A percentile compares a stretch with the other conserved stretches of the same genome.
These are phyloP conservation scores for Neobulgaria alba DNA, from an alignment of 2,329 filamentous ascomycete genomes.

Conservation along the genomic window DNA sequence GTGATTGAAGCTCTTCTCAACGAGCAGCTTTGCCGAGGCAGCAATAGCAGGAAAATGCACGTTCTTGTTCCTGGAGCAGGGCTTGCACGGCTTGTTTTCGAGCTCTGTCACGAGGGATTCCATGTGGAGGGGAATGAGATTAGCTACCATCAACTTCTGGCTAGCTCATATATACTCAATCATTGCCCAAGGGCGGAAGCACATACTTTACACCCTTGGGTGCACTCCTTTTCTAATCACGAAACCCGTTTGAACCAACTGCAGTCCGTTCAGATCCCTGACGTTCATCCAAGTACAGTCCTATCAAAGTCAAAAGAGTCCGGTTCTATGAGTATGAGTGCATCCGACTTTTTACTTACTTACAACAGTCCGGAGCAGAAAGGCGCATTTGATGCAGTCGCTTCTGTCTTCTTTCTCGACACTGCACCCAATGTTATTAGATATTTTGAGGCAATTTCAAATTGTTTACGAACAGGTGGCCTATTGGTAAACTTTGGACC, in stretches of 20 bases:
- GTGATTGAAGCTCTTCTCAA: slow-evolving; percentile 58
- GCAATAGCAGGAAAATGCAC: slow-evolving; percentile 24
- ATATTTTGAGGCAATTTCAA: slow-evolving; percentile 75
- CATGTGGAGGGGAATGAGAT: slow-evolving; percentile 86
- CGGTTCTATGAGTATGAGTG: slow-evolving; percentile 83
- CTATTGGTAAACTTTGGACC: slow-evolving; percentile 86
- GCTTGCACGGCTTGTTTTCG: slow-evolving; percentile 80
- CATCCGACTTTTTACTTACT: slow-evolving; percentile 84
- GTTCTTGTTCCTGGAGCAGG: slow-evolving; percentile 88
- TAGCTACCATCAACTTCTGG: slow-evolving; percentile 91
- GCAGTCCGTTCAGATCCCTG: slow-evolving; percentile 64
- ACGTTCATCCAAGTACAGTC: slow-evolving; percentile 60
- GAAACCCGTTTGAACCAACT: slow-evolving; percentile 65
- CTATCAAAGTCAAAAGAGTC: slow-evolving; percentile 32
- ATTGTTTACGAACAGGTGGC: slow-evolving; percentile 70
- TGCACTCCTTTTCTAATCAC: slow-evolving; percentile 84
- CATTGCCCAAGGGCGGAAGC: slow-evolving; percentile 49
- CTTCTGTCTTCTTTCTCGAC: slow-evolving; percentile 92
- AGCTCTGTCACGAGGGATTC: slow-evolving; percentile 67
- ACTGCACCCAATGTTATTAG: slow-evolving; percentile 88
- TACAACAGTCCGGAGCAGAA: slow-evolving; percentile 59
- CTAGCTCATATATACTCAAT: slow-evolving; percentile 70
- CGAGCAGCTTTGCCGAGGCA: slow-evolving; percentile 18
- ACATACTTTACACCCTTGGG: slow-evolving; percentile 77
- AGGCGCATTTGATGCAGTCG: slow-evolving; percentile 68